These are phyloP conservation scores for Nicotiana undulata DNA, from an alignment of 257 asterid genomes.

Conservation along the genomic window DNA sequence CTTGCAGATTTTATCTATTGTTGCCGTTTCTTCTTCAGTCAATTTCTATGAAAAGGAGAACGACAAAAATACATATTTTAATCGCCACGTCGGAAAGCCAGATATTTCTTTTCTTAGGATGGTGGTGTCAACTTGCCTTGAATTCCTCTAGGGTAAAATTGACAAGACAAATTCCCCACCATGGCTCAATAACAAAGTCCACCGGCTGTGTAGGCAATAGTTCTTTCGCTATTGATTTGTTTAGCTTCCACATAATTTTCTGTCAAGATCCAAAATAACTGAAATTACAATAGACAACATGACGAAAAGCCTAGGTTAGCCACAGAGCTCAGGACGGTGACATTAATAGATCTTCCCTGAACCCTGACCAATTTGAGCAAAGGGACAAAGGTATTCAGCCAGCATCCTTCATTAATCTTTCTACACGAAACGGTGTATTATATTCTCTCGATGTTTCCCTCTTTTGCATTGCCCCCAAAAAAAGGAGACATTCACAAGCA, in stretches of 20 bases:
- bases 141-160: constrained; percentile 97
- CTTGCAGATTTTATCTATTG: constrained; percentile 95
- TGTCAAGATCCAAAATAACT: constrained; percentile 51
- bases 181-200: constrained; percentile 84
- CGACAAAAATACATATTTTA: not conserved
- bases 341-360: not conserved
- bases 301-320: not conserved
- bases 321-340: not conserved
- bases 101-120: not conserved
- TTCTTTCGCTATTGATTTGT: constrained; percentile 96
- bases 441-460: not conserved
- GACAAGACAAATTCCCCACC: constrained; percentile 99
- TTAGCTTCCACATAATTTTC: constrained; percentile 99
- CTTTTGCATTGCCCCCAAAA: not conserved
- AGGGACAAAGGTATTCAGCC: not conserved
- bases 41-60: constrained; percentile 56
- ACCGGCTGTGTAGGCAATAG: constrained; percentile 87
- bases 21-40: constrained; percentile 95
- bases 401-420: not conserved
- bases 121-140: constrained; percentile 49
- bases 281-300: constrained; percentile 26
- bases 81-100: not conserved
- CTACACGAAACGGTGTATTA: not conserved
- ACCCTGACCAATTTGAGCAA: not conserved
- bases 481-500: not conserved